A percentile compares a stretch with the other conserved stretches of the same genome.
phyloP scores from a whole-genome alignment of 169 alveolate species.

The Eimeria zaria region DNA sequence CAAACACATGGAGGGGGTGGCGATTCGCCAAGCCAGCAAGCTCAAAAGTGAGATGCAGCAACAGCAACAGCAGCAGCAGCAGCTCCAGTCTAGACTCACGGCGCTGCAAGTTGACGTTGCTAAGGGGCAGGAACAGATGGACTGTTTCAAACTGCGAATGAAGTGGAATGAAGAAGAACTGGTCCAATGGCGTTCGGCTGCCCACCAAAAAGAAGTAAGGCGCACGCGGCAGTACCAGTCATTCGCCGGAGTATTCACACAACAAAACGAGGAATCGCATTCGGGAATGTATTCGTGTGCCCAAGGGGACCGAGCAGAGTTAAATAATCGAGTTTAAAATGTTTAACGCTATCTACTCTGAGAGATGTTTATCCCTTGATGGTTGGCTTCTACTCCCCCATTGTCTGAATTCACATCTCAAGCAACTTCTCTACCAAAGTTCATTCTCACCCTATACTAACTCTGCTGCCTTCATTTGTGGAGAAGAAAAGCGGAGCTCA shows the following conservation, averaged over 20 bases:
- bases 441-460: not conserved
- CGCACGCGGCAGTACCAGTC: not conserved
- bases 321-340: not conserved
- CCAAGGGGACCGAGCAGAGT: not conserved
- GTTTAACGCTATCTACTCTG: not conserved
- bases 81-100: slow-evolving; percentile 86
- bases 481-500: not conserved
- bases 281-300: not conserved
- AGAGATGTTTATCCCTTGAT: not conserved
- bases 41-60: slow-evolving; percentile 91
- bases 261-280: not conserved
- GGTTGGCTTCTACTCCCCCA: not conserved
- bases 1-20: slow-evolving; percentile 93
- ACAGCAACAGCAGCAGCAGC: slow-evolving; percentile 91
- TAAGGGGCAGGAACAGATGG: slow-evolving; percentile 96
- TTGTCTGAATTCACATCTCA: not conserved
- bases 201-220: slow-evolving; percentile 94
- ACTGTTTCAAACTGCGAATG: slow-evolving; percentile 95
- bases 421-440: not conserved
- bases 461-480: not conserved
- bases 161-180: slow-evolving; percentile 97
- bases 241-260: not conserved
- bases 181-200: slow-evolving; percentile 98
- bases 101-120: slow-evolving; percentile 94
- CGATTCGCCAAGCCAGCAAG: slow-evolving; percentile 93